These are phyloP conservation scores for Paxillus rubicundulus DNA, from an alignment of 768 basidiomycete species.

Conservation along the genomic window DNA sequence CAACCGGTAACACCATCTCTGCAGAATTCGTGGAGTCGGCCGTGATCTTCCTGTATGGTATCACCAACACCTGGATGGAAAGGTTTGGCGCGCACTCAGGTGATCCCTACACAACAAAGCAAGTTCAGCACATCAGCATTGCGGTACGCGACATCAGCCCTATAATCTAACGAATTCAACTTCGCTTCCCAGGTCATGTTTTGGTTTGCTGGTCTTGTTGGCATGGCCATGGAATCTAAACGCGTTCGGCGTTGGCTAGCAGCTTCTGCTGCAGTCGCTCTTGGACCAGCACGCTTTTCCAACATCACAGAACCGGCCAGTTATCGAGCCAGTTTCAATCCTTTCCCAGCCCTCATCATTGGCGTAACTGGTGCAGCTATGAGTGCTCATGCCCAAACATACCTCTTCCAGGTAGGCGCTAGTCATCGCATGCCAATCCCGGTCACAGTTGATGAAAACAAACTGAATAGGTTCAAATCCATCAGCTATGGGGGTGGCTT, in stretches of 20 bases:
- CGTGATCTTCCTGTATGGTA: constrained; percentile 85
- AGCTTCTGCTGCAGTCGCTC: constrained; percentile 45
- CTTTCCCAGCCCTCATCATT: constrained; percentile 89
- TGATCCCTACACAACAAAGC: constrained; percentile 84
- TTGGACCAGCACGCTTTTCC: constrained; percentile 22
- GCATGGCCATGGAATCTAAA: constrained; percentile 86
- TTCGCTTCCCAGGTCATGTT: constrained; percentile 67
- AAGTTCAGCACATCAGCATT: constrained; percentile 92
- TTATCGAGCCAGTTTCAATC: constrained; percentile 80
- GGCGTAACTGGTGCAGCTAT: constrained; percentile 93
- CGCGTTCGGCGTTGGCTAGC: constrained; percentile 72
- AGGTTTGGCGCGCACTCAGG: constrained; percentile 81
- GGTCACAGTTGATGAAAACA: constrained; percentile 4
- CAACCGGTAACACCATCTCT: constrained; percentile 46
- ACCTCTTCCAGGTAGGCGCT: constrained; percentile 74
- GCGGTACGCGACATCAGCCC: constrained; percentile 53
- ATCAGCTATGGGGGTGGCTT: constrained; percentile 87
- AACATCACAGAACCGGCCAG: constrained; percentile 63
- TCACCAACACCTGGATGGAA: constrained; percentile 97
- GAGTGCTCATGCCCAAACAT: constrained; percentile 88
- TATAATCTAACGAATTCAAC: background rate
- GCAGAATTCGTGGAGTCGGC: constrained; percentile 78
- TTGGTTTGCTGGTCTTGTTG: constrained; percentile 88
- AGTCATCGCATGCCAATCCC: background rate
- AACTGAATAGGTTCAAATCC: constrained; percentile 70